These are phyloP conservation scores for Hyphodiscus hymeniophilus DNA, from an alignment of 495 filamentous ascomycete species.

Conservation along the genomic window DNA sequence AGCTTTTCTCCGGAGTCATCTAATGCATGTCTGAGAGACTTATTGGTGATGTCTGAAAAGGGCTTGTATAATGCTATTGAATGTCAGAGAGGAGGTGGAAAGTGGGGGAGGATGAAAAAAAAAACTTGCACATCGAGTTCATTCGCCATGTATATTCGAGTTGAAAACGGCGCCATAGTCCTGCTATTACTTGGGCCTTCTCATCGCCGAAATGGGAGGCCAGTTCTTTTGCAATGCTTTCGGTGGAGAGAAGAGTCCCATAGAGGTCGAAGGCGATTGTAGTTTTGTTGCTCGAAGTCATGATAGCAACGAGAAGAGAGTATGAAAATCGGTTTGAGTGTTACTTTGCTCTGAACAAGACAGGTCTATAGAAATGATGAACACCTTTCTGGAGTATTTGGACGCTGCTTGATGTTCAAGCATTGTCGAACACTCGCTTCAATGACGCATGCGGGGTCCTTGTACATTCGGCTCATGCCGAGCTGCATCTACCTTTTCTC, in stretches of 20 bases:
- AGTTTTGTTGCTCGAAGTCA: conserved; percentile 25
- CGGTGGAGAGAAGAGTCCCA: conserved; percentile 63
- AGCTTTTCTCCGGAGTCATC: conserved; percentile 44
- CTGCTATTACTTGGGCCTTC: conserved; percentile 45
- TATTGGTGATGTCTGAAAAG: conserved; percentile 57
- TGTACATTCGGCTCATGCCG: neutral
- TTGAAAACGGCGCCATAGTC: conserved; percentile 50
- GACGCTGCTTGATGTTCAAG: neutral
- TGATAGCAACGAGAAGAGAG: neutral
- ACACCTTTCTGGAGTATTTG: neutral
- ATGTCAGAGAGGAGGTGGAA: conserved; percentile 6
- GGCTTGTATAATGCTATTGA: conserved; percentile 48
- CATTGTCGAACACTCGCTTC: neutral
- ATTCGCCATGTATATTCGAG: conserved; percentile 79
- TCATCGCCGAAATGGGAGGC: conserved; percentile 43
- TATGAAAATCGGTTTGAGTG: neutral
- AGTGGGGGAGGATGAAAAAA: neutral
- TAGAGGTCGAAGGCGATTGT: conserved; percentile 71
- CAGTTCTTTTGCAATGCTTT: conserved; percentile 51
- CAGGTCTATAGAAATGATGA: neutral
- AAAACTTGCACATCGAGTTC: conserved; percentile 64
- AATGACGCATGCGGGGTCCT: conserved; percentile 1
- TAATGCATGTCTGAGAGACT: conserved; percentile 56
- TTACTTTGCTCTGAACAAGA: neutral
- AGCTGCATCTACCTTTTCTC: neutral